Evolutionary conservation across 2,329 filamentous ascomycete species (phyloP), one percentile per base, ranked within the genome.

Genomic region (Didymellaceae sp.): DNA sequence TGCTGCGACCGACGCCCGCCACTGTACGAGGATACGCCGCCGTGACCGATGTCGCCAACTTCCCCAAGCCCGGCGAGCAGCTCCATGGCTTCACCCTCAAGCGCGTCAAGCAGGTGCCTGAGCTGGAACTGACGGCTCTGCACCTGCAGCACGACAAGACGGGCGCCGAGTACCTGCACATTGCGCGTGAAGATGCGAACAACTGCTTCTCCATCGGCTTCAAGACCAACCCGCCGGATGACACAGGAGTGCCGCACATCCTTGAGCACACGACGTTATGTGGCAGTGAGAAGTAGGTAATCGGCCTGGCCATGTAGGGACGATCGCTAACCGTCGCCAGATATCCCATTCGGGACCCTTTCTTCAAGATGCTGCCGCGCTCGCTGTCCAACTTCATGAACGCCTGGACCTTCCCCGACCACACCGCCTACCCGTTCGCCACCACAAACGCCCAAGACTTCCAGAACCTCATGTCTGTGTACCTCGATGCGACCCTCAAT

Each of bases 311-410:
- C 5, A 10, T 25, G n/a, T 8, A 2, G 5, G 8, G 7, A 11
- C n/a, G 13, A 9, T 18, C 3, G 32, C 59, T 64, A 37, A 66
- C 54, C 11, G 1, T 16, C 35, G 50, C 42, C 69, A 93, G 90
- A 73, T 96, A 92, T 71, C 94, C 94, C n/a, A 93, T 99, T 51
- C 90, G 94, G 55, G 94, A 99, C 68, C 94, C 94, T 0, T 99
- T 99, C 80, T 99, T 99, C 81, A 99, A 97, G 82, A 99, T 99
- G 94, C 83, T 99, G 20, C 94, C 94, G 17, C 86, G 94, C 63
- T 97, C 94, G 5, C 82, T 99, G n/a, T 97, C 94, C 58, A 99
- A 97, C 75, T 99, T 97, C 71, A 99, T 99, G 94, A 99, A 99
- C 74, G 94, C 94, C 54, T 96, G 97, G 71, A 99, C 94, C 32